A percentile compares a stretch with the other conserved stretches of the same genome.
Conservation (phyloP, 805 yeast species). For the Nakazawaea anatomiae region DNA sequence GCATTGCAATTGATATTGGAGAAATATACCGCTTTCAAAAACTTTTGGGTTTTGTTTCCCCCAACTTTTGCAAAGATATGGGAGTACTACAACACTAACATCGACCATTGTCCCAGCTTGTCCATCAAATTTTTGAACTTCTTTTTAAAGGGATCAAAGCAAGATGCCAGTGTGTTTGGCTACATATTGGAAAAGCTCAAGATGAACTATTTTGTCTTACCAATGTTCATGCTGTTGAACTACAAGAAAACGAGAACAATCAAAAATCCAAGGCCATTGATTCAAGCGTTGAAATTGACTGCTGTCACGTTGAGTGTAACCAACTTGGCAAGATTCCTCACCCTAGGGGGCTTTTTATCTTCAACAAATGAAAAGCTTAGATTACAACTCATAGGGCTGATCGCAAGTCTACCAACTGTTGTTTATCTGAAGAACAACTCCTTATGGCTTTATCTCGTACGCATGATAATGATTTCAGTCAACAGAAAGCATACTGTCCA, state of each 20-base stretch:
- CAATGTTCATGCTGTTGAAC: neutral
- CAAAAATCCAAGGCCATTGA: neutral
- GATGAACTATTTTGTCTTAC: neutral
- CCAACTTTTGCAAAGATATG: constrained; percentile 10
- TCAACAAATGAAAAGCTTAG: neutral
- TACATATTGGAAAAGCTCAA: neutral
- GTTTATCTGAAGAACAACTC: neutral
- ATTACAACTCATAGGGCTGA: constrained; percentile 2
- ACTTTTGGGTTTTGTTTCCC: constrained; percentile 9
- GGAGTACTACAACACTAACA: constrained; percentile 2
- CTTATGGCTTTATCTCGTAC: constrained; percentile 5
- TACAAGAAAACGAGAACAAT: neutral
- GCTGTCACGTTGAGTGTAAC: neutral
- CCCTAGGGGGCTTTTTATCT: neutral
- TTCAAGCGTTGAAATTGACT: neutral
- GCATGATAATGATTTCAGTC: constrained; percentile 3
- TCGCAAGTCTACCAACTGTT: constrained; percentile 1
- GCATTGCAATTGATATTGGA: neutral
- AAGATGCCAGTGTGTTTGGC: neutral
- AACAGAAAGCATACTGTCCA: constrained; percentile 5
- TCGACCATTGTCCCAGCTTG: constrained; percentile 1
- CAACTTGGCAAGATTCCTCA: neutral
- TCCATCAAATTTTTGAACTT: neutral
- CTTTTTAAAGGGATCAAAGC: neutral
- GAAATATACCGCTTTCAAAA: neutral